phyloP scores from a whole-genome alignment of 1,284 basidiomycete genomes.

The Ustilago xerochloae region DNA sequence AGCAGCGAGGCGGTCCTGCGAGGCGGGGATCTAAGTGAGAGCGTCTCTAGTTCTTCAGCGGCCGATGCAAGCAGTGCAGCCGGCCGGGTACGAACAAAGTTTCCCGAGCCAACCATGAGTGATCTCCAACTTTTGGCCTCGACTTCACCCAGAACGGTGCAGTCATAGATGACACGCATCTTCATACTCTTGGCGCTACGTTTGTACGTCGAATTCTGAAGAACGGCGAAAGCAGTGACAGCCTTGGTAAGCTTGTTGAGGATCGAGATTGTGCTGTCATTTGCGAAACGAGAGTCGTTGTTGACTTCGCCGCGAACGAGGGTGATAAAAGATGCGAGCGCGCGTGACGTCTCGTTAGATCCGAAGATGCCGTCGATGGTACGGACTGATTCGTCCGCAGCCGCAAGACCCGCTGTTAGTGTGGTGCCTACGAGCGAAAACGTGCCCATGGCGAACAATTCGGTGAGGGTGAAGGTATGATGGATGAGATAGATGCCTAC shows the following conservation, averaged over 20 bases:
- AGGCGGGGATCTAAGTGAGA: conserved; percentile 27
- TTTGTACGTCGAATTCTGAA: conserved; percentile 71
- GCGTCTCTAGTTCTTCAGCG: conserved; percentile 17
- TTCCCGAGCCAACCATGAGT: conserved; percentile 53
- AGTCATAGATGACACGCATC: conserved; percentile 71
- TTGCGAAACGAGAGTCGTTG: conserved; percentile 61
- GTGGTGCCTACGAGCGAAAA: conserved; percentile 69
- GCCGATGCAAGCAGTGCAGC: conserved; percentile 22
- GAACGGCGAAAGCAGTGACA: conserved; percentile 72
- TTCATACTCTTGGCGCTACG: conserved; percentile 65
- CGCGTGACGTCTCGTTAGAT: conserved; percentile 71
- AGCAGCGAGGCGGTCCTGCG: conserved; percentile 23
- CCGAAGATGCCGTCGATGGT: conserved; percentile 72
- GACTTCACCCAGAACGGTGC: conserved; percentile 69
- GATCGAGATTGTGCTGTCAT: conserved; percentile 52
- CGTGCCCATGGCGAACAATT: conserved; percentile 72
- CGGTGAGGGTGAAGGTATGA: conserved; percentile 72
- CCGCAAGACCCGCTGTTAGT: conserved; percentile 52
- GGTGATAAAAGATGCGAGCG: conserved; percentile 71
- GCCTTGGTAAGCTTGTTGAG: conserved; percentile 70
- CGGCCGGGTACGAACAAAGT: conserved; percentile 38
- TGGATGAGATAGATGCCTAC: conserved; percentile 72
- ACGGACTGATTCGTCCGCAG: conserved; percentile 71
- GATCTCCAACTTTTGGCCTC: conserved; percentile 61
- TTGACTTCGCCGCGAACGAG: conserved; percentile 71